Evolutionary conservation across 306 rosid species (phyloP), one percentile per base, ranked within the genome.

Genomic region (Vicia villosa): DNA sequence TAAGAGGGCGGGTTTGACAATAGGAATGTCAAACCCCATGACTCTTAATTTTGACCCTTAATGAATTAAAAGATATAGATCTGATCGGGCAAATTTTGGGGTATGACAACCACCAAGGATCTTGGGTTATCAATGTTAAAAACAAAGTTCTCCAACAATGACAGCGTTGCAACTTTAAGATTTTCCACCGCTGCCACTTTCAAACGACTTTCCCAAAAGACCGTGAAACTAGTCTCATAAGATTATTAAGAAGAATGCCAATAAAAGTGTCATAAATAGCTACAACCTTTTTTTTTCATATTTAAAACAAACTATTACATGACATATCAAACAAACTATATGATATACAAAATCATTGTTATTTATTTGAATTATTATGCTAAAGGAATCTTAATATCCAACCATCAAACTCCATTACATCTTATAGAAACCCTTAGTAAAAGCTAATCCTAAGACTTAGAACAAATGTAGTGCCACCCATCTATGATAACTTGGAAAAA

Each of bases 171-270:
- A n/a, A n/a, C n/a, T n/a, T n/a, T n/a, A n/a, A n/a, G n/a, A n/a
- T n/a, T n/a, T n/a, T n/a, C n/a, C n/a, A n/a, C n/a, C n/a, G n/a
- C n/a, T n/a, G n/a, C n/a, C n/a, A n/a, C n/a, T n/a, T n/a, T n/a
- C n/a, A n/a, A n/a, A n/a, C n/a, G n/a, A n/a, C n/a, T n/a, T 79
- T 84, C 97, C 97, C 91, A 88, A 78, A 82, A 83, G 22, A 71
- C 46, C 50, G 54, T 10, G 63, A n/a, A 67, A 58, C 17, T 37
- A 75, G 57, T 21, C 16, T 75, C 64, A 59, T 49, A 62, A 72
- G 51, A 77, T 47, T 50, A 51, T n/a, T 32, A 32, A 69, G 54
- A 56, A 42, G 54, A 63, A 74, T 24, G 26, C 15, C 46, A 14
- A 7, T 37, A 65, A 60, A 65, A 32, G 50, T 57, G 4, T 22